Percentiles rank a stretch among this genome's conserved stretches.
Evolutionary conservation across 768 basidiomycete species (phyloP).

Genomic region (Naganishia vaughanmartiniae): DNA sequence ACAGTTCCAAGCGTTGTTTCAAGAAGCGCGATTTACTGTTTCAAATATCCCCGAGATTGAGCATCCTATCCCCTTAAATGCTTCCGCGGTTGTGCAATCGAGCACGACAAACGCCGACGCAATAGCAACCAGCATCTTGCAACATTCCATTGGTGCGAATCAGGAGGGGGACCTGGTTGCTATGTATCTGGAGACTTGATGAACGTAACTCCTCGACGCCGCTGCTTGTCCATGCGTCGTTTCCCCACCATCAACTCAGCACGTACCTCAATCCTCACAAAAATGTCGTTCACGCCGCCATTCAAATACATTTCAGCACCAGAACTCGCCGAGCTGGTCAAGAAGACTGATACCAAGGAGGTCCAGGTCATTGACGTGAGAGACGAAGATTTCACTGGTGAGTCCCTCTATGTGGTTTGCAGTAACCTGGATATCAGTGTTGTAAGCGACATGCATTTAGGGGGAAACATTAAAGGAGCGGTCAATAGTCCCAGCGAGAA

Average conservation of each 20-base stretch:
- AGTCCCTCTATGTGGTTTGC: slow-evolving; percentile 2
- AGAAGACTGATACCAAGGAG: slow-evolving; percentile 29
- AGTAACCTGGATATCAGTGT: background rate
- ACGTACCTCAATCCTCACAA: background rate
- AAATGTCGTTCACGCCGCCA: slow-evolving; percentile 38
- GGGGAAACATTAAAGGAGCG: slow-evolving; percentile 49
- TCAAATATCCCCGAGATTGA: no score
- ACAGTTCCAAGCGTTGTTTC: no score
- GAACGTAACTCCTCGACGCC: background rate
- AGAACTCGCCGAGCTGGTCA: slow-evolving; percentile 47
- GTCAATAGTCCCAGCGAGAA: slow-evolving; percentile 45
- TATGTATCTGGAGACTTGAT: background rate
- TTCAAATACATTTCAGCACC: slow-evolving; percentile 46
- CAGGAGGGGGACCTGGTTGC: background rate
- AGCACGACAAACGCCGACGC: no score
- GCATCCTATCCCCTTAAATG: no score
- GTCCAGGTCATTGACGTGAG: slow-evolving; percentile 47
- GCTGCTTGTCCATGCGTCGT: background rate
- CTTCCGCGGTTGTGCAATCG: no score
- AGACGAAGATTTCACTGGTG: slow-evolving; percentile 46
- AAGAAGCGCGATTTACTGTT: no score
- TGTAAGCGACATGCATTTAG: slow-evolving; percentile 5
- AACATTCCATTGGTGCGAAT: background rate
- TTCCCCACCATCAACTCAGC: background rate
- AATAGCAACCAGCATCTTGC: no score